These are phyloP conservation scores for Avicennia marina DNA, from an alignment of 257 asterid genomes.

Conservation along the genomic window DNA sequence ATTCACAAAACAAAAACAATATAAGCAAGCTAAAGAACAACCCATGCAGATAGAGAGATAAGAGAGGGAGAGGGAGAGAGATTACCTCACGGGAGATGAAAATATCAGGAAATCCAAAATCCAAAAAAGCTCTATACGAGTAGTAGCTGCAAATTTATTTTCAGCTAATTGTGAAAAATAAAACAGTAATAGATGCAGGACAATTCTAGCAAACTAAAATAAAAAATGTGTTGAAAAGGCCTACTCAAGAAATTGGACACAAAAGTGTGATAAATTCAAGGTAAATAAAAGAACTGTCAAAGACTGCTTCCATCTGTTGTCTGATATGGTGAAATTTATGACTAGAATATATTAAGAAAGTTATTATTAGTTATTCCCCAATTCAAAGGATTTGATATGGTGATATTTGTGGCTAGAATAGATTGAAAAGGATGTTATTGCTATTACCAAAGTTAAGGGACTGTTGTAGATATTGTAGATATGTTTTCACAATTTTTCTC, in stretches of 20 bases:
- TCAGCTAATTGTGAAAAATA: constrained; percentile 14
- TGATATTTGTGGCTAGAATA: too few species aligned
- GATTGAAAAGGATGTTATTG: too few species aligned
- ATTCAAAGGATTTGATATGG: too few species aligned
- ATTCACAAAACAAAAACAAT: not conserved
- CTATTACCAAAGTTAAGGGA: too few species aligned
- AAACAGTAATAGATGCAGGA: constrained; percentile 9
- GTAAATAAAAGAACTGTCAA: not conserved
- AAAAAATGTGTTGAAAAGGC: not conserved
- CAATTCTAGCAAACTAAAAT: constrained; percentile 12
- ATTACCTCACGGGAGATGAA: constrained; percentile 96
- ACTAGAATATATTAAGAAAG: too few species aligned
- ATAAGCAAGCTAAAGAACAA: not conserved
- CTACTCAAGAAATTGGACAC: constrained; percentile 1
- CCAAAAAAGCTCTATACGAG: constrained; percentile 79
- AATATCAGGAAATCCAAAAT: constrained; percentile 88
- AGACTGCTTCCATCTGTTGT: too few species aligned
- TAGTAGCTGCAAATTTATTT: constrained; percentile 66
- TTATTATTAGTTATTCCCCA: too few species aligned
- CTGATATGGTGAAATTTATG: too few species aligned
- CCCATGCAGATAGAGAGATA: not conserved
- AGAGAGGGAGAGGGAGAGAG: constrained; percentile 5
- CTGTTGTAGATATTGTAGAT: too few species aligned
- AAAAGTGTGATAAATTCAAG: not conserved
- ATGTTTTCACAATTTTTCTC: too few species aligned